A percentile compares a stretch with the other conserved stretches of the same genome.
Conservation (phyloP, 2,329 filamentous ascomycete genomes). For the Pleomassaria siparia region DNA sequence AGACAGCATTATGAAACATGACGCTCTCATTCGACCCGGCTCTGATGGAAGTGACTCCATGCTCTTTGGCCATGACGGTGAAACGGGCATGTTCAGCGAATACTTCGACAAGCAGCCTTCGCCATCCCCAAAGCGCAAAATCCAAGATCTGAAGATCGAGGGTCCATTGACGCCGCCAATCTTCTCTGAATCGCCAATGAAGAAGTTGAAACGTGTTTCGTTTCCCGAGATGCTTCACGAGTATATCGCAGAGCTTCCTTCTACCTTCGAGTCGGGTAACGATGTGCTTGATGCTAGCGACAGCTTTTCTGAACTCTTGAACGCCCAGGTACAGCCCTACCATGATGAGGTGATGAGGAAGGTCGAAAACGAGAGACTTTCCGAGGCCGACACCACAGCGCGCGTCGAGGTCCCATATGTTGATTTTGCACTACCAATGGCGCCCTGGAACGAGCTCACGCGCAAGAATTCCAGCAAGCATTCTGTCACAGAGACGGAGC, state of each 20-base stretch:
- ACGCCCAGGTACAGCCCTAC: slow-evolving; percentile 34
- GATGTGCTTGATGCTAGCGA: slow-evolving; percentile 24
- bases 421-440: slow-evolving; percentile 44
- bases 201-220: slow-evolving; percentile 45
- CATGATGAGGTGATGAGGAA: slow-evolving; percentile 39
- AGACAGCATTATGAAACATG: slow-evolving; percentile 31
- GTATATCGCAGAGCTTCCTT: slow-evolving; percentile 35
- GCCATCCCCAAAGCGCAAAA: slow-evolving; percentile 31
- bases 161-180: slow-evolving; percentile 48
- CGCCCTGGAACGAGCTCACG: slow-evolving; percentile 51
- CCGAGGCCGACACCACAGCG: slow-evolving; percentile 50
- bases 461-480: slow-evolving; percentile 11
- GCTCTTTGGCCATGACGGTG: slow-evolving; percentile 29
- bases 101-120: slow-evolving; percentile 10
- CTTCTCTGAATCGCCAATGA: slow-evolving; percentile 38
- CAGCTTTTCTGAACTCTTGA: slow-evolving; percentile 36
- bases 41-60: slow-evolving; percentile 38
- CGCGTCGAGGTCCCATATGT: slow-evolving; percentile 54
- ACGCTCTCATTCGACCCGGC: slow-evolving; percentile 34
- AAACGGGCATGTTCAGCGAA: slow-evolving; percentile 21
- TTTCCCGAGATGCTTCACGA: slow-evolving; percentile 42
- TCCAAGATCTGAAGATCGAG: slow-evolving; percentile 48
- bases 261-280: slow-evolving; percentile 18
- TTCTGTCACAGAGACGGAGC: slow-evolving; percentile 18
- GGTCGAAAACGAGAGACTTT: slow-evolving; percentile 49